These are phyloP conservation scores for Erythrophleum fordii DNA, from an alignment of 306 rosid species.

Conservation along the genomic window DNA sequence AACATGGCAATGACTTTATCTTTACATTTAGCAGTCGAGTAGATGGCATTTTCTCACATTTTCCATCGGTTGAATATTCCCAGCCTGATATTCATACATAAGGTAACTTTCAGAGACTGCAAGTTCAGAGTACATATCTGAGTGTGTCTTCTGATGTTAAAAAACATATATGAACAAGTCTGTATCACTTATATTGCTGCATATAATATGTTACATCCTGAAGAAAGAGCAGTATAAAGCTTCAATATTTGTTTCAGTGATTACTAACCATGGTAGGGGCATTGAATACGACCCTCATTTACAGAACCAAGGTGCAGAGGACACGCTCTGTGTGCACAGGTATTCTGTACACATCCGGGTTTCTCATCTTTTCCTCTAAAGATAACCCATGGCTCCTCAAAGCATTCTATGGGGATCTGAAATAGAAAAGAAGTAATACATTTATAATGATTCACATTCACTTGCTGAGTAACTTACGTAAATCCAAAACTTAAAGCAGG, in stretches of 20 bases:
- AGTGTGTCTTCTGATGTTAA: conserved; percentile 7
- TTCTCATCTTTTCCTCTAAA: conserved; percentile 89
- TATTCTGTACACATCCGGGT: conserved; percentile 88
- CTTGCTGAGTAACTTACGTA: not conserved
- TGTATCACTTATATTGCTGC: not conserved
- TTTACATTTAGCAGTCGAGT: conserved; percentile 66
- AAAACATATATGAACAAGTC: not conserved
- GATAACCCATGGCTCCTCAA: conserved; percentile 93
- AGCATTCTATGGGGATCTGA: conserved; percentile 86
- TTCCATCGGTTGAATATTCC: conserved; percentile 91
- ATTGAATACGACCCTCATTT: conserved; percentile 84
- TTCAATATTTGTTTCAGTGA: not conserved
- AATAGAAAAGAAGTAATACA: conserved; percentile 38
- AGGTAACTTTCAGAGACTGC: conserved; percentile 31
- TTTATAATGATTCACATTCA: conserved; percentile 28
- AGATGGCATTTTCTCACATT: conserved; percentile 97
- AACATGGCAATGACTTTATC: conserved; percentile 88
- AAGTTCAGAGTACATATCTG: conserved; percentile 15
- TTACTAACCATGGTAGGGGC: conserved; percentile 92
- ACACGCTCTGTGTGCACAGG: conserved; percentile 93
- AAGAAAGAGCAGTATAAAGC: not conserved
- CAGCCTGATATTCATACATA: conserved; percentile 68
- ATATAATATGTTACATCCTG: not conserved
- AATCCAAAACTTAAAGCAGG: not conserved
- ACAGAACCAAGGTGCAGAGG: conserved; percentile 94